Evolutionary conservation across 768 basidiomycete species (phyloP), one percentile per base, ranked within the genome.

Genomic region (Russula abietina): DNA sequence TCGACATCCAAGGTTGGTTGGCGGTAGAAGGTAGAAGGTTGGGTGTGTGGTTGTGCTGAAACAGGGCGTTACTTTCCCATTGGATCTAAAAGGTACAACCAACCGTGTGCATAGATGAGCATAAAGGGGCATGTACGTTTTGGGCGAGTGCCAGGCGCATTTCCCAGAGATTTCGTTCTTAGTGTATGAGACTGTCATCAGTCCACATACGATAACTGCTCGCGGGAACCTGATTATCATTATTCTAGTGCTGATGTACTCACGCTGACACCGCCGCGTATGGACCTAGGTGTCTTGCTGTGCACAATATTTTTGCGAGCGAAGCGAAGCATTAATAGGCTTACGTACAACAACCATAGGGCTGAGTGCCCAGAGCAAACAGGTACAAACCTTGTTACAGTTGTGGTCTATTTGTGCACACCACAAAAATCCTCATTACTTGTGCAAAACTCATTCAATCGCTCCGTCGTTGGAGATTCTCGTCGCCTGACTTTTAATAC

Each of bases 181-280:
- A 28, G 30, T 52, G 28, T 62, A 45, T 17, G n/a, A 50, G 41
- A 46, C 50, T 52, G n/a, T 50, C 50, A 57, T 46, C 14, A 51
- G 32, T 22, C 49, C 12, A 45, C 50, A 36, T 17, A 14, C 22
- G 19, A 57, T 57, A 38, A 17, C 41, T 41, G 49, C 36, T 24
- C 43, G n/a, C n/a, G 38, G 54, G 52, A 50, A 10, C 16, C 9
- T 39, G 16, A 39, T 39, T 7, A 30, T 48, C 10, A 39, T 56
- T 26, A 24, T 19, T 22, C 48, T 16, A 53, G 24, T 58, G 48
- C 41, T 5, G 48, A 55, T 50, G 43, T 7, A n/a, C 24, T 4
- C 46, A 22, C 43, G 38, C 30, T 33, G 43, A 45, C 22, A 39
- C 24, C n/a, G 39, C 39, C n/a, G n/a, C n/a, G 17, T 49, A 57